A percentile compares a stretch with the other conserved stretches of the same genome.
Evolutionary conservation across 441 rosid genomes (phyloP).

Genomic region (Bruguiera hainesii): DNA sequence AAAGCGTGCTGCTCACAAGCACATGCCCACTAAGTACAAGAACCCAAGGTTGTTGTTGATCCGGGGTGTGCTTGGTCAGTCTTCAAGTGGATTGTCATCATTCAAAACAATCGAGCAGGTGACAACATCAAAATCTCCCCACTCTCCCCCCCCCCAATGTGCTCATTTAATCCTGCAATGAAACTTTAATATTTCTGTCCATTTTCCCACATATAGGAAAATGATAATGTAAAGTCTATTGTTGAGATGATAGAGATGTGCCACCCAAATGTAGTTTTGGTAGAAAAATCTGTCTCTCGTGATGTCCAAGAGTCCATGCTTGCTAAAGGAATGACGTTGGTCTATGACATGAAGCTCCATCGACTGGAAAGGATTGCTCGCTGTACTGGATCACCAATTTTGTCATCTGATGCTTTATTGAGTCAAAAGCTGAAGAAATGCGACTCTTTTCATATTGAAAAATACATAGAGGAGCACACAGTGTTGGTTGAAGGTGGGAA

Average conservation of each 20-base stretch:
- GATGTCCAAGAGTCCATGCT: slow-evolving; percentile 81
- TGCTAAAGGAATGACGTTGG: slow-evolving; percentile 70
- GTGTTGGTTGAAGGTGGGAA: slow-evolving; percentile 66
- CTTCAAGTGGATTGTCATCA: slow-evolving; percentile 74
- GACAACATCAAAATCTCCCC: slow-evolving; percentile 12
- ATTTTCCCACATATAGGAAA: slow-evolving; percentile 50
- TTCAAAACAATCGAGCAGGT: slow-evolving; percentile 76
- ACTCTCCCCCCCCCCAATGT: neutral
- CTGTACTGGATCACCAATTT: slow-evolving; percentile 81
- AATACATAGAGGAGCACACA: slow-evolving; percentile 80
- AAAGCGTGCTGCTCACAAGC: slow-evolving; percentile 96
- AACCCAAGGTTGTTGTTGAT: slow-evolving; percentile 77
- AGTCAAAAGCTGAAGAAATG: slow-evolving; percentile 75
- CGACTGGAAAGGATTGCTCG: slow-evolving; percentile 86
- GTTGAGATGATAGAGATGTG: slow-evolving; percentile 57
- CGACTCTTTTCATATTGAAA: slow-evolving; percentile 79
- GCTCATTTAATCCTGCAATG: neutral
- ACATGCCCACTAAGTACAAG: slow-evolving; percentile 80
- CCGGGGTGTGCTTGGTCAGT: slow-evolving; percentile 67
- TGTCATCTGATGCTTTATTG: slow-evolving; percentile 52
- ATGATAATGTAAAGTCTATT: slow-evolving; percentile 52
- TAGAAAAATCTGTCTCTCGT: slow-evolving; percentile 86
- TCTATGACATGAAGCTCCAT: slow-evolving; percentile 93
- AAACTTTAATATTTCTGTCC: slow-evolving; percentile 18
- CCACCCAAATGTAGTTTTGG: slow-evolving; percentile 82